Evolutionary conservation across 2,329 filamentous ascomycete species (phyloP).

Genomic region (Phyllosticta ampelicida): DNA sequence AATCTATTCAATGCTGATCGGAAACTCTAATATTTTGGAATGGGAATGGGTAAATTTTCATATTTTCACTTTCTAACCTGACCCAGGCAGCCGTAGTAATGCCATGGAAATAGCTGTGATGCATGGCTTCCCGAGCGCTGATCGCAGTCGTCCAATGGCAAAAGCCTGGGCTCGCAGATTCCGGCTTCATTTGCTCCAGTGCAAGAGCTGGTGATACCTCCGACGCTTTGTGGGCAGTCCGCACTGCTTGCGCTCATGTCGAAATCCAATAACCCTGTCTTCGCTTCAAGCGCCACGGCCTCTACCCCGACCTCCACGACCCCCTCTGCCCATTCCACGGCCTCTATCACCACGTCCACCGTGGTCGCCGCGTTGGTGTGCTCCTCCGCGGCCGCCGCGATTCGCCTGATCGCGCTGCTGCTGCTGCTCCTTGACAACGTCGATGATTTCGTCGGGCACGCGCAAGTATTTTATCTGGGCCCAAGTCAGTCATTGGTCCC

Average conservation of each 20-base stretch:
- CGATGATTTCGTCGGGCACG: constrained; percentile 93
- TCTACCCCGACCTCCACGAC: constrained; percentile 43
- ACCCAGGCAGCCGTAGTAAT: not conserved
- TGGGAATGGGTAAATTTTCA: not conserved
- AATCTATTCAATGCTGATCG: not conserved
- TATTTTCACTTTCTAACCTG: not conserved
- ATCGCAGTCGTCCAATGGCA: not conserved
- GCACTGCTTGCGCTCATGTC: not conserved
- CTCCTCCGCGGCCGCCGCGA: constrained; percentile 55
- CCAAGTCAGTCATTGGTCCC: constrained; percentile 6
- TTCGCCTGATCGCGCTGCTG: constrained; percentile 56
- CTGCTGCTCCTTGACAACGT: constrained; percentile 86
- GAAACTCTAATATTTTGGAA: not conserved
- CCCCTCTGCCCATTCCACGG: constrained; percentile 35
- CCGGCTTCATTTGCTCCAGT: not conserved
- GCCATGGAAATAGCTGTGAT: not conserved
- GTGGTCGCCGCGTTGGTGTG: constrained; percentile 45
- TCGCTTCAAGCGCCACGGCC: constrained; percentile 30
- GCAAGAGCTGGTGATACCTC: not conserved
- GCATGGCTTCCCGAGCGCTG: not conserved
- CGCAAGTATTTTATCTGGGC: constrained; percentile 92
- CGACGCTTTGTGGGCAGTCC: not conserved
- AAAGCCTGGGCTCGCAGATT: not conserved
- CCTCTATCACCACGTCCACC: constrained; percentile 41
- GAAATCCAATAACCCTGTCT: not conserved